Evolutionary conservation across 768 basidiomycete genomes (phyloP), one percentile per base, ranked within the genome.

Genomic region (Pisolithus albus): DNA sequence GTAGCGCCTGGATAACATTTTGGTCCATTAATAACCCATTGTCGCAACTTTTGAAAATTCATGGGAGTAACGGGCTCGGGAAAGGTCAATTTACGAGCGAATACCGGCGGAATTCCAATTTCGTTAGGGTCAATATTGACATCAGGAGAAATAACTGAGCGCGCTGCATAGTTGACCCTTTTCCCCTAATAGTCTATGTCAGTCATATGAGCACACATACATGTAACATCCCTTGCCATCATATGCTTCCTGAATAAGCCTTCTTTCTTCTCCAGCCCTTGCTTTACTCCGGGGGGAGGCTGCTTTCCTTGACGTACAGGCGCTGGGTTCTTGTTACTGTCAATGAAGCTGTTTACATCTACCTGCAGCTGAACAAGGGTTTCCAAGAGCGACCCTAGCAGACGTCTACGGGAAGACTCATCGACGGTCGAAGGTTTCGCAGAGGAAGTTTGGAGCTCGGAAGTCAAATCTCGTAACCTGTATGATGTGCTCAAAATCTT

Each of bases 141-240:
- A 64, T 99, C 96, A 10, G 96, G 96, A 16, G 96, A 99, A 58
- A 99, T 99, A 64, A 99, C 96, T n/a, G 96, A 99, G 56, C 96
- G 93, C 19, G 96, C 96, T 39, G 96, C 94, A 66, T 95, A 96
- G 69, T 99, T 98, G 55, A 99, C 96, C 63, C 96, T 93, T 75
- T 99, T 99, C 9, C 96, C 96, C 94, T 97, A 52, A 28, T 46
- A 49, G 41, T 6, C 23, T 37, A 47, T 30, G 23, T 58, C 15
- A 58, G 50, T 39, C 15, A 13, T 26, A 24, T 43, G 23, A 8
- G 44, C 7, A 47, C 3, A 32, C 38, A 47, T 50, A 21, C 45
- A 47, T 36, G 26, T 26, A 26, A 47, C 49, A 46, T 37, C 23
- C 68, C 79, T 51, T 52, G 92, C 94, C 96, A 99, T 99, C 96